phyloP scores from a whole-genome alignment of 176 grass and related monocot genomes.

The Oryza rufipogon region DNA sequence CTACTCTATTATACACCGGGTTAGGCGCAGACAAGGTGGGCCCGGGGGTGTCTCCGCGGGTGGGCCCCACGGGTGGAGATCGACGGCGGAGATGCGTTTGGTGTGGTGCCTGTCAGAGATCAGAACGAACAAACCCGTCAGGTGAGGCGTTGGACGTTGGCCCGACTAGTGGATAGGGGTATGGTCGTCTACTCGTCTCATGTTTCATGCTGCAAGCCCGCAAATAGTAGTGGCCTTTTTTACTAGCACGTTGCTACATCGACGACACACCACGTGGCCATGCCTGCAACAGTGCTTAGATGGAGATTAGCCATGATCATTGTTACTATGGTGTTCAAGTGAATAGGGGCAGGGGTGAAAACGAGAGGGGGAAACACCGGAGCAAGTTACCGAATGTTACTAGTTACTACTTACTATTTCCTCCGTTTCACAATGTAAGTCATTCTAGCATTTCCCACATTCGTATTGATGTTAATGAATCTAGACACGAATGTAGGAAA shows the following conservation, averaged over 20 bases:
- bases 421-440: too few species aligned
- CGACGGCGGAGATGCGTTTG: slow-evolving; percentile 3
- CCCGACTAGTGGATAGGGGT: neutral
- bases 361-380: neutral
- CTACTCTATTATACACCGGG: neutral
- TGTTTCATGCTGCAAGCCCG: too few species aligned
- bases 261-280: slow-evolving; percentile 2
- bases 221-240: neutral
- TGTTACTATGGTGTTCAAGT: neutral
- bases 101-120: neutral
- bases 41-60: neutral
- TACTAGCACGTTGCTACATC: neutral
- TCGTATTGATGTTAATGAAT: too few species aligned
- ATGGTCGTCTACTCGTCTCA: too few species aligned
- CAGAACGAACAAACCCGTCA: slow-evolving; percentile 30
- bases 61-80: neutral
- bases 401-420: too few species aligned
- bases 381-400: neutral
- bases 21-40: slow-evolving; percentile 39
- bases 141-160: slow-evolving; percentile 5
- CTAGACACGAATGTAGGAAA: too few species aligned
- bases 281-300: neutral
- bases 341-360: neutral
- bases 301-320: neutral
- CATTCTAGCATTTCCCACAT: too few species aligned